Evolutionary conservation across 805 yeast genomes (phyloP).

Genomic region (Yamadazyma kitorensis): DNA sequence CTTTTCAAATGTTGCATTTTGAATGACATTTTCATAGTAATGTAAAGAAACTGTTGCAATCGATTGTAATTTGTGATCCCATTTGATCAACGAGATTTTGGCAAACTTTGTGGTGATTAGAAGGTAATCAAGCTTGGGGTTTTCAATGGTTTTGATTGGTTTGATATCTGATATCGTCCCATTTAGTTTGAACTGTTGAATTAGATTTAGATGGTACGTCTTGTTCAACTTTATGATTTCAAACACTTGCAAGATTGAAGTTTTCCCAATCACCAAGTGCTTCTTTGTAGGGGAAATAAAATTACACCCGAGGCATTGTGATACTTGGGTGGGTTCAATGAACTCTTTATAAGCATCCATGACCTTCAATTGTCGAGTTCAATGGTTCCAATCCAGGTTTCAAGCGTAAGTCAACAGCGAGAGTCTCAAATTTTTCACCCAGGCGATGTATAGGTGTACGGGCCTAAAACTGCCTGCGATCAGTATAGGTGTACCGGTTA

Average conservation of each 20-base stretch:
- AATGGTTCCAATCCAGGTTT: no score
- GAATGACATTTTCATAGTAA: slow-evolving; percentile 73
- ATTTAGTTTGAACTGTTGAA: slow-evolving; percentile 66
- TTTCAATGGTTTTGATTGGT: slow-evolving; percentile 46
- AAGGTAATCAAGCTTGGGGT: slow-evolving; percentile 54
- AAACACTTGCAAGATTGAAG: slow-evolving; percentile 65
- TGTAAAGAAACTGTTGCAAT: slow-evolving; percentile 80
- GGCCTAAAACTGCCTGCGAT: no score
- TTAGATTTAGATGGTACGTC: slow-evolving; percentile 27
- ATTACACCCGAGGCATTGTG: slow-evolving; percentile 55
- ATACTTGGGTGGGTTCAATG: slow-evolving; percentile 70
- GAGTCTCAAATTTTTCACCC: no score
- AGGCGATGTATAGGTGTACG: no score
- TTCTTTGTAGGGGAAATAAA: slow-evolving; percentile 42
- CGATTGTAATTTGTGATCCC: slow-evolving; percentile 54
- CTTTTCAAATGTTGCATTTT: slow-evolving; percentile 45
- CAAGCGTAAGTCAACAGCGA: no score
- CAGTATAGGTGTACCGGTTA: no score
- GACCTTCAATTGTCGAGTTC: no score
- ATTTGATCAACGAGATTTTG: slow-evolving; percentile 70
- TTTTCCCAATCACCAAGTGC: slow-evolving; percentile 68
- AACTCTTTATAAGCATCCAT: slow-evolving; percentile 84
- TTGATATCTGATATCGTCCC: slow-evolving; percentile 65
- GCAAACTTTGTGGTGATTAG: slow-evolving; percentile 69
- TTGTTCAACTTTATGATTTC: slow-evolving; percentile 33